phyloP scores from a whole-genome alignment of 2,329 filamentous ascomycete species.

The Cladosporium austrohemisphaericum region DNA sequence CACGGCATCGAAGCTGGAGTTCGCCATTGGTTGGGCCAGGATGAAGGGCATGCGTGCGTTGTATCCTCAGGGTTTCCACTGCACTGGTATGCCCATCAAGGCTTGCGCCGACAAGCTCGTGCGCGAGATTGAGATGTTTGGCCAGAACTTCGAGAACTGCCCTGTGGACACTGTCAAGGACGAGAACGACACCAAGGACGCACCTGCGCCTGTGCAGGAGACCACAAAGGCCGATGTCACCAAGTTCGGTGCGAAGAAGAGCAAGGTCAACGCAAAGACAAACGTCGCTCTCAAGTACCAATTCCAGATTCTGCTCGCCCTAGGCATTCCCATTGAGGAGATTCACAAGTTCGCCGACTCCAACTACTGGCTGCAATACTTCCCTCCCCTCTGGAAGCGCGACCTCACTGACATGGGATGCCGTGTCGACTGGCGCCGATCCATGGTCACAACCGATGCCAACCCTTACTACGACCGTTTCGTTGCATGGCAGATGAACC shows the following conservation, averaged over 20 bases:
- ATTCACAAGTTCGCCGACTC: constrained; percentile 92
- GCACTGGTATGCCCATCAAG: constrained; percentile 97
- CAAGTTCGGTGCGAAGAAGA: constrained; percentile 90
- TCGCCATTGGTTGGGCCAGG: constrained; percentile 76
- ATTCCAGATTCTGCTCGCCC: constrained; percentile 88
- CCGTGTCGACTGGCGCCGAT: constrained; percentile 87
- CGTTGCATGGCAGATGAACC: constrained; percentile 95
- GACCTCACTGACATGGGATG: constrained; percentile 82
- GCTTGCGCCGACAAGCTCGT: constrained; percentile 93
- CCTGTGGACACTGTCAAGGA: constrained; percentile 53
- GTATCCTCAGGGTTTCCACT: constrained; percentile 92
- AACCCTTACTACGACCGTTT: constrained; percentile 98
- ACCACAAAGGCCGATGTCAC: constrained; percentile 73
- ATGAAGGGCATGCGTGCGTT: constrained; percentile 87
- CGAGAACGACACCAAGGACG: constrained; percentile 40
- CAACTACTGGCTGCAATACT: constrained; percentile 87
- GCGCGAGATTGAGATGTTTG: constrained; percentile 85
- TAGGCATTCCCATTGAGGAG: constrained; percentile 81
- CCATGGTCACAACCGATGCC: constrained; percentile 90
- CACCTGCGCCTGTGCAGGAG: constrained; percentile 59
- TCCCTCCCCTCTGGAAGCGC: constrained; percentile 74
- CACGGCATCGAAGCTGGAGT: constrained; percentile 89
- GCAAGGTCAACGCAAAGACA: constrained; percentile 80
- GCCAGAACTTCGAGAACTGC: constrained; percentile 77
- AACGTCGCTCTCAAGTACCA: constrained; percentile 92